Percentiles rank a stretch among this genome's conserved stretches.
phyloP scores from a whole-genome alignment of 75 land plant genomes.

The Pinus tabuliformis region DNA sequence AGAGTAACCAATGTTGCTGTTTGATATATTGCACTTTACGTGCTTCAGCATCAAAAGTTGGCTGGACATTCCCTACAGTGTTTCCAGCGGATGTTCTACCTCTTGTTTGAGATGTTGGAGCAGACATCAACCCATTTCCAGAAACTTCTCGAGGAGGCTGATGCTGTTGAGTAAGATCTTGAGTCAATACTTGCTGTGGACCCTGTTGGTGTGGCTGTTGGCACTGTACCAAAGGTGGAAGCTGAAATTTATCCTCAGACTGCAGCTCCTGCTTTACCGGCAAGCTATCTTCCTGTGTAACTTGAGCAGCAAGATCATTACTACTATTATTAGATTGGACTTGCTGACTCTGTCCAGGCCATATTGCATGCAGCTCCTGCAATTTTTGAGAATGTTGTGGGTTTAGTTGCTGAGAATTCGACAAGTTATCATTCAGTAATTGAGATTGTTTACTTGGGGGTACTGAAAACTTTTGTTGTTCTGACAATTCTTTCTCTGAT shows the following conservation, averaged over 20 bases:
- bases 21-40: slow-evolving; percentile 31
- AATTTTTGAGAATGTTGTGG: neutral
- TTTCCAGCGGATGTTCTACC: neutral
- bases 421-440: neutral
- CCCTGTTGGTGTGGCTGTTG: slow-evolving; percentile 31
- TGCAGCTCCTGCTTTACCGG: slow-evolving; percentile 33
- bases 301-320: slow-evolving; percentile 15
- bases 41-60: slow-evolving; percentile 9
- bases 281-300: slow-evolving; percentile 16
- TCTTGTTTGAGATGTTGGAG: slow-evolving; percentile 10
- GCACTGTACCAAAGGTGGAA: slow-evolving; percentile 19
- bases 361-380: neutral
- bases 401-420: neutral
- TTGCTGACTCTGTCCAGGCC: neutral
- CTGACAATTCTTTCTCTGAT: neutral
- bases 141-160: slow-evolving; percentile 22
- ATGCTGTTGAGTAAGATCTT: slow-evolving; percentile 34
- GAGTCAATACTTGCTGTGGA: slow-evolving; percentile 1
- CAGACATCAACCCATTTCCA: slow-evolving; percentile 8
- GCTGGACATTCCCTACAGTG: slow-evolving; percentile 8
- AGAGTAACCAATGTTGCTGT: slow-evolving; percentile 75
- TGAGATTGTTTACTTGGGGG: neutral
- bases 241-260: slow-evolving; percentile 9
- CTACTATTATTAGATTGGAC: slow-evolving; percentile 22
- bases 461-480: neutral